Conservation (phyloP, 441 rosid genomes). For the Gossypium trilobum region DNA sequence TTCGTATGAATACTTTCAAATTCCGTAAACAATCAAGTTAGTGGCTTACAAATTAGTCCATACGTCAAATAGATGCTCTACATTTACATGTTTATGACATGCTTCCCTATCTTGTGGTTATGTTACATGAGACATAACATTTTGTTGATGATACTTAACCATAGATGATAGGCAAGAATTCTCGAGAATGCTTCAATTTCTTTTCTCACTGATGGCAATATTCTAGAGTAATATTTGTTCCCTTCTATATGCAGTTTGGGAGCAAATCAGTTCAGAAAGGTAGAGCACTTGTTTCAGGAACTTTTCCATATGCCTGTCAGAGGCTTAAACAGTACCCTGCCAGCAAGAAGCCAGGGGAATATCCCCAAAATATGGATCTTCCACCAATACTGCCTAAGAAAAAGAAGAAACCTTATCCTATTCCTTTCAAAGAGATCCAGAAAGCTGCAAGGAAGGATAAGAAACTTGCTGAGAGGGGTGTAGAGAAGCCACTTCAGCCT, state of each 20-base stretch:
- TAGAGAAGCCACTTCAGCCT: conserved; percentile 73
- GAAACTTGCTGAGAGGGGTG: conserved; percentile 71
- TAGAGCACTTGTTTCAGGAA: conserved; percentile 16
- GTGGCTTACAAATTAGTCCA: background rate
- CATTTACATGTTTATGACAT: background rate
- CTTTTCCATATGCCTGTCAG: conserved; percentile 30
- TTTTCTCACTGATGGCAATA: background rate
- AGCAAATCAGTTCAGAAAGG: conserved; percentile 20
- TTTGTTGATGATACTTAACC: background rate
- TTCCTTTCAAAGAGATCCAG: conserved; percentile 59
- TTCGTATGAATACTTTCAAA: background rate
- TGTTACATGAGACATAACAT: background rate
- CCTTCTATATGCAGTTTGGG: conserved; percentile 30
- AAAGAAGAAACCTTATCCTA: conserved; percentile 77
- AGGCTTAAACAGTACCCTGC: conserved; percentile 21
- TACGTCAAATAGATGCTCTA: background rate
- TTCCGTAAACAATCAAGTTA: background rate
- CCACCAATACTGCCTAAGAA: conserved; percentile 62
- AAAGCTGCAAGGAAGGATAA: conserved; percentile 51
- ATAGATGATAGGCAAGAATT: background rate
- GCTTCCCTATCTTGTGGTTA: background rate
- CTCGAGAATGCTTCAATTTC: background rate
- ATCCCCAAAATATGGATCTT: conserved; percentile 67
- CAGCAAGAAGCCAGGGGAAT: conserved; percentile 24
- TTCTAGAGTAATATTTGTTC: background rate